Base-by-base conservation (phyloP, 2,329 filamentous ascomycete species). In the Akanthomyces lecanii region DNA sequence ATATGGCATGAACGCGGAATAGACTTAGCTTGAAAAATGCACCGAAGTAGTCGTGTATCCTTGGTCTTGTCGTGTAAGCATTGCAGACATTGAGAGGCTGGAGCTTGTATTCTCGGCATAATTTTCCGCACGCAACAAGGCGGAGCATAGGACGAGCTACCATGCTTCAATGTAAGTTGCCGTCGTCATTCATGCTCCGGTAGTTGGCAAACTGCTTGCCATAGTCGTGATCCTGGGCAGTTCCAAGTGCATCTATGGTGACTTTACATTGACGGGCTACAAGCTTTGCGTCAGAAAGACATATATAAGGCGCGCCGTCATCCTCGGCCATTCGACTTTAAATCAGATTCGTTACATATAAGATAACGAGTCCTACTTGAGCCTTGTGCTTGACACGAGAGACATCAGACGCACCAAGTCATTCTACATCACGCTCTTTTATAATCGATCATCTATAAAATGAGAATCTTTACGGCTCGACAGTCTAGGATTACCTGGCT, bases 401-500 rank as follows among this genome's bases (percentile, higher is more conserved):
- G 55, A 44, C 11, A 48, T 14, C n/a, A 58, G 38, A 28, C 42
- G n/a, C 33, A 25, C 55, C 18, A 48, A 28, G 18, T 30, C 55
- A n/a, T 44, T 28, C 7, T 23, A 21, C 10, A 58, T 12, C 28
- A 42, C 42, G n/a, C 44, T 44, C 25, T 28, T 42, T 54, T 42
- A 54, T 7, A 18, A 8, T 28, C 25, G 3, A 40, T 54, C 36
- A 54, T n/a, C 21, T 8, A 16, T 11, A 54, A 11, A 11, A 54
- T 54, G 52, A 54, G 36, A 25, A 25, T 54, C 12, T 28, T 40
- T 11, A 28, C 52, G 6, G 12, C 36, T 40, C 36, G 36, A n/a
- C 52, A 54, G 21, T 54, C 52, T 36, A 42, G 52, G 16, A 11
- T 54, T n/a, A 40, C 52, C 52, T 54, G 52, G 52, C 52, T 54